phyloP scores from a whole-genome alignment of 768 basidiomycete genomes.

The Suillus luteus region DNA sequence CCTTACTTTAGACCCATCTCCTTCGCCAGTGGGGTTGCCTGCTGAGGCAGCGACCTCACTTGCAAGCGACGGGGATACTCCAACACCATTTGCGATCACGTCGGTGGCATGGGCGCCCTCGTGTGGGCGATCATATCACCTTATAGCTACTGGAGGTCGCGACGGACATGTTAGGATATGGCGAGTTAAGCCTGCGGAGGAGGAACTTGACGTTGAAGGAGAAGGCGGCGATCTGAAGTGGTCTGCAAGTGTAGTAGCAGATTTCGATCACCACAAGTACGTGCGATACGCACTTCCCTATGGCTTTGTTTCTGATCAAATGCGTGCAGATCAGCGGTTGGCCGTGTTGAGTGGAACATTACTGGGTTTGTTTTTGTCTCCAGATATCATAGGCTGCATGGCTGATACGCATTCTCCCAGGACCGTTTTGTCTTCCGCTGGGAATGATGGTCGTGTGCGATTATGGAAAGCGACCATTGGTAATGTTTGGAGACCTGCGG shows the following conservation, averaged over 20 bases:
- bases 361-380: conserved; percentile 55
- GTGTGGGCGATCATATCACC: conserved; percentile 92
- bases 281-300: conserved; percentile 20
- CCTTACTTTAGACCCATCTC: conserved; percentile 53
- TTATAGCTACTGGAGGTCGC: conserved; percentile 86
- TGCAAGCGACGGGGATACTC: conserved; percentile 35
- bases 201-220: conserved; percentile 44
- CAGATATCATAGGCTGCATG: conserved; percentile 4
- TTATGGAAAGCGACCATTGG: conserved; percentile 86
- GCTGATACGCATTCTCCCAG: conserved; percentile 39
- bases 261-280: conserved; percentile 85
- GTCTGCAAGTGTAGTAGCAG: conserved; percentile 75
- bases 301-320: conserved; percentile 15
- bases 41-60: conserved; percentile 25
- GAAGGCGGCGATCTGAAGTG: conserved; percentile 51
- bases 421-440: conserved; percentile 80
- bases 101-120: conserved; percentile 93
- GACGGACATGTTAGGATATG: conserved; percentile 92
- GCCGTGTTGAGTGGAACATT: conserved; percentile 93
- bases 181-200: conserved; percentile 69
- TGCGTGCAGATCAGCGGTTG: conserved; percentile 61
- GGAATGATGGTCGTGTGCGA: conserved; percentile 80
- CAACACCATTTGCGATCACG: conserved; percentile 65
- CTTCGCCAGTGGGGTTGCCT: conserved; percentile 26
- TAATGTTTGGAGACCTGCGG: conserved; percentile 83